These are phyloP conservation scores for Oldenlandia corymbosa DNA, from an alignment of 257 asterid species.

Conservation along the genomic window DNA sequence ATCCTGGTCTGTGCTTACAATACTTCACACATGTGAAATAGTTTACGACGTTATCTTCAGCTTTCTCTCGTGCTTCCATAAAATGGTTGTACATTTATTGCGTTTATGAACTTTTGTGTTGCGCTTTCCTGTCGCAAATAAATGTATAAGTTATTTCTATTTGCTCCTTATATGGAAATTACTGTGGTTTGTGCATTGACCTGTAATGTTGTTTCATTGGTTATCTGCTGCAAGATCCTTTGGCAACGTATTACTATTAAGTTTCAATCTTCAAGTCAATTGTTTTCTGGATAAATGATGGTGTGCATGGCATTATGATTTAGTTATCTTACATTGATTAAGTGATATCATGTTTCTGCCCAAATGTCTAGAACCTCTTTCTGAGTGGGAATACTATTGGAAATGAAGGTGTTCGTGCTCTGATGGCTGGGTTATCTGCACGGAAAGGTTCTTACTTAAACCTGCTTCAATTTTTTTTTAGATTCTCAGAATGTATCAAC, in stretches of 20 bases:
- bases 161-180: too few species aligned
- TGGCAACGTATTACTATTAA: neutral
- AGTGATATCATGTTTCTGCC: neutral
- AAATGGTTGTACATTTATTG: neutral
- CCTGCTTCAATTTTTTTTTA: neutral
- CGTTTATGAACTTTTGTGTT: neutral
- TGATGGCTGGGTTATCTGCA: slow-evolving; percentile 70
- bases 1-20: neutral
- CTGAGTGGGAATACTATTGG: slow-evolving; percentile 91
- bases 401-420: slow-evolving; percentile 86
- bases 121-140: neutral
- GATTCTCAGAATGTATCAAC: neutral
- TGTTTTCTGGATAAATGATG: too few species aligned
- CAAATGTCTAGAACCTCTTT: slow-evolving; percentile 63
- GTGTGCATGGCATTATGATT: too few species aligned
- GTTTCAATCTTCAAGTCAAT: neutral
- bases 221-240: neutral
- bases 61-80: neutral
- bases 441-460: slow-evolving; percentile 49
- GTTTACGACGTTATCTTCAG: neutral
- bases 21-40: neutral
- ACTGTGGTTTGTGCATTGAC: neutral
- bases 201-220: neutral
- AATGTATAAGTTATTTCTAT: neutral
- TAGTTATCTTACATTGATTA: neutral